Evolutionary conservation across 2,329 filamentous ascomycete genomes (phyloP).

Genomic region (Plenodomus lindquistii): DNA sequence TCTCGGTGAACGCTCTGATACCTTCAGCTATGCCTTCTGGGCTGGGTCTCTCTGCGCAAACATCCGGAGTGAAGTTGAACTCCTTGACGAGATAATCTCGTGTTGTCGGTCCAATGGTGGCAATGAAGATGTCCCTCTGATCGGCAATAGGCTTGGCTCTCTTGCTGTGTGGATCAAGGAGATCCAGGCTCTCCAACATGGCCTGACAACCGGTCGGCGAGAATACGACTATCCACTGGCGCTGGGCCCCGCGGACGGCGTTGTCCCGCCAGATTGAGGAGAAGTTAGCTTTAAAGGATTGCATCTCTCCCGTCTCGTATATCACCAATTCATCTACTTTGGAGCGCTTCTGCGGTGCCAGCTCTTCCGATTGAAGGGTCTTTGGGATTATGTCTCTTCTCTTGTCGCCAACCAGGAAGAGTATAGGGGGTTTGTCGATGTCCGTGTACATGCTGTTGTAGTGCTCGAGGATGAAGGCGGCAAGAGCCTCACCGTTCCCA

Average conservation of each 20-base stretch:
- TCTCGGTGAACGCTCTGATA: constrained; percentile 54
- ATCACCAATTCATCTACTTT: constrained; percentile 78
- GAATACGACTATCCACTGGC: constrained; percentile 76
- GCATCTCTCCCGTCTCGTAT: constrained; percentile 84
- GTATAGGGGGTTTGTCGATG: constrained; percentile 61
- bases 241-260: constrained; percentile 28
- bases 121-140: constrained; percentile 63
- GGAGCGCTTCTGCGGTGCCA: constrained; percentile 60
- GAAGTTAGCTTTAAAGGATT: constrained; percentile 74
- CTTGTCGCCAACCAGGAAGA: constrained; percentile 91
- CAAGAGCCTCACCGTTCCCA: constrained; percentile 81
- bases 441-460: constrained; percentile 58
- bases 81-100: constrained; percentile 68
- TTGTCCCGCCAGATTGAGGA: constrained; percentile 54
- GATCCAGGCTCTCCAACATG: constrained; percentile 59
- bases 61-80: constrained; percentile 72
- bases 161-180: constrained; percentile 49
- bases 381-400: constrained; percentile 87
- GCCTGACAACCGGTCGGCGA: constrained; percentile 65
- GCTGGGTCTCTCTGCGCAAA: constrained; percentile 80
- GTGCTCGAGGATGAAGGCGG: constrained; percentile 76
- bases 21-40: constrained; percentile 76
- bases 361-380: constrained; percentile 64
- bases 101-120: constrained; percentile 93
- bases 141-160: constrained; percentile 28